Base-by-base conservation (phyloP, 306 rosid genomes). In the Sicyos edulis region DNA sequence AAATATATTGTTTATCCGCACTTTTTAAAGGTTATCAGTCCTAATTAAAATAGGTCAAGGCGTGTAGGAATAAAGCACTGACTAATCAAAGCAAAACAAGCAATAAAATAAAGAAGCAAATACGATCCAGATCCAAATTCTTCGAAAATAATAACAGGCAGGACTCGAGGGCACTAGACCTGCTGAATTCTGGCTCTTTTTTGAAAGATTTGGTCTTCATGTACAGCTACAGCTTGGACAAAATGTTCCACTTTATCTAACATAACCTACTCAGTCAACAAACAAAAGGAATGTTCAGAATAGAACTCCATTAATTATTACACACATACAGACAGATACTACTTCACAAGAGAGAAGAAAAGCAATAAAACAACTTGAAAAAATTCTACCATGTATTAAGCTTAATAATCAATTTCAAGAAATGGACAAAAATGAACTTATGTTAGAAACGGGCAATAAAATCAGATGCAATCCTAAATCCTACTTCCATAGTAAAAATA, bases 191-290 rank as follows among this genome's bases (percentile, higher is more conserved):
- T 86, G 79, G 78, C 83, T 79, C 98, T 88, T 78, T 93, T 93
- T 82, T 88, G 97, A 82, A 93, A 93, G 60, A 93, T 93, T 80
- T 90, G 97, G 58, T 83, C 89, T 81, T 93, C 98, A 77, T 86
- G 70, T 65, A 86, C 86, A 66, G 98, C 88, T 75, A 90, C 86
- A 54, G 95, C 73, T 79, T 90, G 95, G 73, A 86, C 79, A 80
- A 90, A 93, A 81, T 84, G 89, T 60, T 93, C 98, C 75, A 90
- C 98, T 87, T 80, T 85, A 75, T 93, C 97, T 54, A 93, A 76
- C 74, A 75, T 78, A 55, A 90, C 98, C 98, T 93, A 85, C 59
- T 67, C 47, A 74, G 55, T 12, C 16, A 20, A 37, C 72, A 47
- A 44, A 21, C 19, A 21, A 9, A 68, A 68, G 14, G 17, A 45